Percentiles rank a stretch among this genome's conserved stretches.
These are phyloP conservation scores for Xerocomus brunneocitrinus DNA, from an alignment of 768 basidiomycete genomes.

Conservation along the genomic window DNA sequence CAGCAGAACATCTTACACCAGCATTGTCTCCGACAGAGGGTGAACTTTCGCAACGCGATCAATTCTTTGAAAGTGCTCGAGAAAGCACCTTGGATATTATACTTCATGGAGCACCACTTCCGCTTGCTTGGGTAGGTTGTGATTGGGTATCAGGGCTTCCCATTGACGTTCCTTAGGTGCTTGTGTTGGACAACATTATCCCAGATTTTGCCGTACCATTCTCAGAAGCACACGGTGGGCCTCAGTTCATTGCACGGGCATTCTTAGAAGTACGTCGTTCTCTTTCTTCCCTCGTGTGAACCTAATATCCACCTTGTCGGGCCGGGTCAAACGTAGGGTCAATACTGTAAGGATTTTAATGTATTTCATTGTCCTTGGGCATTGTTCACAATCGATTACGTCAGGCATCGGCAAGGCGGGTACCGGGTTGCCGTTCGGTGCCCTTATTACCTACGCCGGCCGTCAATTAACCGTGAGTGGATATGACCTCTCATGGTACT, in stretches of 20 bases:
- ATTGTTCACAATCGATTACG: not conserved
- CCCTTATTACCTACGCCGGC: slow-evolving; percentile 19
- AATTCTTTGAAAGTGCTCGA: not conserved
- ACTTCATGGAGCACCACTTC: slow-evolving; percentile 23
- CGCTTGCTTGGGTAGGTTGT: slow-evolving; percentile 24
- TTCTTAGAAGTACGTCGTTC: slow-evolving; percentile 17
- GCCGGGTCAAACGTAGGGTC: slow-evolving; percentile 14
- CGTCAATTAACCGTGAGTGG: slow-evolving; percentile 23
- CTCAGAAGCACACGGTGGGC: slow-evolving; percentile 22
- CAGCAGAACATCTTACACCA: not conserved
- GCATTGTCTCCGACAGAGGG: not conserved
- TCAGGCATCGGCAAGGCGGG: slow-evolving; percentile 26
- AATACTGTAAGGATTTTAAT: slow-evolving; percentile 20
- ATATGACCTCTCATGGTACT: not conserved
- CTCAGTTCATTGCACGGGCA: slow-evolving; percentile 27
- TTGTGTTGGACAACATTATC: slow-evolving; percentile 25
- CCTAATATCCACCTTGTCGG: not conserved
- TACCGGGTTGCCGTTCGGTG: slow-evolving; percentile 23
- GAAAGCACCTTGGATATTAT: slow-evolving; percentile 12
- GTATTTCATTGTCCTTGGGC: not conserved
- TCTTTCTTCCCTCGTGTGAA: not conserved
- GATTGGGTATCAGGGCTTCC: not conserved
- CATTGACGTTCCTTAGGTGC: slow-evolving; percentile 11
- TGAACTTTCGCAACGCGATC: not conserved
- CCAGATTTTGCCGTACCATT: slow-evolving; percentile 28